Evolutionary conservation across 2,329 filamentous ascomycete species (phyloP), one percentile per base, ranked within the genome.

Genomic region (Claviceps capensis): DNA sequence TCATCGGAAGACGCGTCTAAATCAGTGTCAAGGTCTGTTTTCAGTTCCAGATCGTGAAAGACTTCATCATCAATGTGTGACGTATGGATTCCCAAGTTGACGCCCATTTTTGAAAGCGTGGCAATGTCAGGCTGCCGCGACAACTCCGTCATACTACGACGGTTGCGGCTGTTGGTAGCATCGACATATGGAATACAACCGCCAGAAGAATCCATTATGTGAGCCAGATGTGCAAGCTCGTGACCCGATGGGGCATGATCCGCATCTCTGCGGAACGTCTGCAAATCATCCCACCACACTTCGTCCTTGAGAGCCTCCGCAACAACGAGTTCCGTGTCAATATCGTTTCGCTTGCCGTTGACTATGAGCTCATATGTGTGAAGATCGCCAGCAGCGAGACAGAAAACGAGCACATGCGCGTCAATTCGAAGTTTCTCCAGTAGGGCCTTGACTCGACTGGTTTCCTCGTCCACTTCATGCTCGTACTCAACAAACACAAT

Each of bases 401-500:
- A 93, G 61, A 90, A 89, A 1, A 94, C 88, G 14, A 85, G 67
- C 0, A 94, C 79, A 55, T 88, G 75, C 3, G 88, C 88, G 55
- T 89, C 79, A 47, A 95, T 95, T 16, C 88, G 76, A 8, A 95
- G 67, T 63, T 91, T 94, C 22, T 87, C 85, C 1, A 95, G 72
- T 2, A 95, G 72, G 1, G 83, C 79, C 54, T 79, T 79, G 16
- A 94, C 83, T 52, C 88, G 74, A 1, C 76, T 78, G 38, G 79
- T 73, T 65, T 95, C 88, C 65, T 94, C 86, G 41, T 85, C 79
- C 0, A 95, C 83, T 58, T 95, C 88, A 26, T 75, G 81, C 63
- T 93, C 87, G 58, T 94, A 94, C 62, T 95, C 88, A 19, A 95
- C 88, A 64, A 95, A 95, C 0, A 94, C 88, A 51, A 85, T 79